Evolutionary conservation across 495 filamentous ascomycete genomes (phyloP).

Genomic region (Xylaria scruposa): DNA sequence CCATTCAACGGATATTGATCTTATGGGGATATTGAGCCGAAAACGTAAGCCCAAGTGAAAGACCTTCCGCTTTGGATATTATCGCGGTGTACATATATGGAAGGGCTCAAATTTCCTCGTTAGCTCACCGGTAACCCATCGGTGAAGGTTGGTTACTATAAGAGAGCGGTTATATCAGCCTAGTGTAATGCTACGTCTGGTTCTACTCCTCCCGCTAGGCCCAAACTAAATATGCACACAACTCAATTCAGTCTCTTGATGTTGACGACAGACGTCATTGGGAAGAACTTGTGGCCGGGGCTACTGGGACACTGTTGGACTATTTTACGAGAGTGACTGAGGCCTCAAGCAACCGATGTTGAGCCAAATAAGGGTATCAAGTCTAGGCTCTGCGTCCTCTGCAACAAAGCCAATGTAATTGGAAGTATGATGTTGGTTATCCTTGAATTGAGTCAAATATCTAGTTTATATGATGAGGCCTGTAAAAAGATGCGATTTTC

Average conservation of each 20-base stretch:
- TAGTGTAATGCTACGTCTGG: background rate
- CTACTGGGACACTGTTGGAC: background rate
- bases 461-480: background rate
- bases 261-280: background rate
- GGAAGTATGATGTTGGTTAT: background rate
- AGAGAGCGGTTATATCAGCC: background rate
- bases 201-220: background rate
- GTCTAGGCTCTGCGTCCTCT: background rate
- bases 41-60: background rate
- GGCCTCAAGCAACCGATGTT: background rate
- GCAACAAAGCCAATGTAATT: background rate
- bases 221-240: background rate
- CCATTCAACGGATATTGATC: background rate
- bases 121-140: background rate
- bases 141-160: background rate
- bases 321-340: background rate
- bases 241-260: background rate
- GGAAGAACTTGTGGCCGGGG: background rate
- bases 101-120: background rate
- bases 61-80: constrained; percentile 16
- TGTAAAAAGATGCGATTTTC: background rate
- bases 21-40: background rate
- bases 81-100: background rate
- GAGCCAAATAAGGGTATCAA: background rate
- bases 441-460: background rate